Conservation (phyloP, 805 yeast species). For the Metschnikowia colocasiae region DNA sequence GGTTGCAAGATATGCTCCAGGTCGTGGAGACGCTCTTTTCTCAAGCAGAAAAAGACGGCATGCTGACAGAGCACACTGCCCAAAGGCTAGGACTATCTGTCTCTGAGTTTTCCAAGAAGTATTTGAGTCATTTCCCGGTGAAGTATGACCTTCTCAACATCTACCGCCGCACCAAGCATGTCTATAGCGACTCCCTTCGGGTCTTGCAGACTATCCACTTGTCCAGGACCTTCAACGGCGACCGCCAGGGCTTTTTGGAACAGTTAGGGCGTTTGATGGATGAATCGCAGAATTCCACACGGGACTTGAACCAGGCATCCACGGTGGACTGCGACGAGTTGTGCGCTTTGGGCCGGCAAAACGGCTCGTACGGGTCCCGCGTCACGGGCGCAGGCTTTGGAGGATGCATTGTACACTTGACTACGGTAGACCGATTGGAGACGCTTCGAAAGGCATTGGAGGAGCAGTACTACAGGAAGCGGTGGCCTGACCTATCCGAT, state of each 20-base stretch:
- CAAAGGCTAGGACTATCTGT: slow-evolving; percentile 36
- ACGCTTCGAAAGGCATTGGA: slow-evolving; percentile 41
- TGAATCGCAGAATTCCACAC: slow-evolving; percentile 54
- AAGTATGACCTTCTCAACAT: slow-evolving; percentile 53
- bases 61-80: slow-evolving; percentile 48
- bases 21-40: slow-evolving; percentile 42
- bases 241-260: slow-evolving; percentile 32
- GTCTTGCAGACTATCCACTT: slow-evolving; percentile 49
- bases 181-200: slow-evolving; percentile 56
- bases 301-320: slow-evolving; percentile 49
- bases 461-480: slow-evolving; percentile 47
- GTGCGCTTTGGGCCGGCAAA: slow-evolving; percentile 48
- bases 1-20: slow-evolving; percentile 39
- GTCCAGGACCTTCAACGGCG: slow-evolving; percentile 25
- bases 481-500: slow-evolving; percentile 47
- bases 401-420: slow-evolving; percentile 66
- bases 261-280: slow-evolving; percentile 56
- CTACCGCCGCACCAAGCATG: slow-evolving; percentile 59
- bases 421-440: slow-evolving; percentile 40
- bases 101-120: slow-evolving; percentile 33
- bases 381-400: slow-evolving; percentile 84
- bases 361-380: slow-evolving; percentile 64
- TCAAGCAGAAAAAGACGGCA: slow-evolving; percentile 41
- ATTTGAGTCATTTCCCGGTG: slow-evolving; percentile 53
- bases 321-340: slow-evolving; percentile 48